These are phyloP conservation scores for Plasmopara halstedii DNA, from an alignment of 352 stramenopile species.

Conservation along the genomic window DNA sequence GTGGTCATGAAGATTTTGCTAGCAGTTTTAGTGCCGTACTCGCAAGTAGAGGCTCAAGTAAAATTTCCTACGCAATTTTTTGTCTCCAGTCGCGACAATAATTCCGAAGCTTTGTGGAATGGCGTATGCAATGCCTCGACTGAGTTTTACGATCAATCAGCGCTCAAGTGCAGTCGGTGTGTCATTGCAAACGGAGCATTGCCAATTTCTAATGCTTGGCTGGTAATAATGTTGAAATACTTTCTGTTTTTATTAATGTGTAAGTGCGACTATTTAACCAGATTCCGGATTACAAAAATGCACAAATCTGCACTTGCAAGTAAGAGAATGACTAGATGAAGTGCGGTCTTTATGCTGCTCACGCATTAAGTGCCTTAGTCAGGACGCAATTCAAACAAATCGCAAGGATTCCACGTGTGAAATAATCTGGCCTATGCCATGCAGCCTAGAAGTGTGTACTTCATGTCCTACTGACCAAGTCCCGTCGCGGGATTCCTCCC, in stretches of 20 bases:
- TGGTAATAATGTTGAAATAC: slow-evolving; percentile 20
- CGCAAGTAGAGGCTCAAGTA: slow-evolving; percentile 8
- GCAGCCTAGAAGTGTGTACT: slow-evolving; percentile 36
- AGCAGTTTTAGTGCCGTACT: slow-evolving; percentile 2
- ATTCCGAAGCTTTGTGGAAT: slow-evolving; percentile 4
- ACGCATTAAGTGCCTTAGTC: slow-evolving; percentile 3
- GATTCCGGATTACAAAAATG: slow-evolving; percentile 22
- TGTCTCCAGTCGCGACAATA: neutral
- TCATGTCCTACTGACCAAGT: slow-evolving; percentile 30
- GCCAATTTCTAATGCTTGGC: slow-evolving; percentile 21
- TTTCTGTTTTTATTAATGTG: neutral
- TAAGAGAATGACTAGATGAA: slow-evolving; percentile 10
- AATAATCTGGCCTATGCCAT: slow-evolving; percentile 58
- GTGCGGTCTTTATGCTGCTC: neutral
- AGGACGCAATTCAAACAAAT: slow-evolving; percentile 12
- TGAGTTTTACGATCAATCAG: slow-evolving; percentile 51
- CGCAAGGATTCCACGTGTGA: slow-evolving; percentile 32
- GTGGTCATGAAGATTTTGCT: slow-evolving; percentile 5
- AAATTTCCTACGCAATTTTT: slow-evolving; percentile 9
- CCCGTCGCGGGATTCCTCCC: slow-evolving; percentile 31
- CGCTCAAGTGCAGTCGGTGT: slow-evolving; percentile 53
- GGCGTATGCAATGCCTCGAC: slow-evolving; percentile 23
- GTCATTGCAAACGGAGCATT: slow-evolving; percentile 23
- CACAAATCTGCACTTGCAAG: slow-evolving; percentile 37
- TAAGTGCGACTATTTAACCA: slow-evolving; percentile 4